Base-by-base conservation (phyloP, 805 yeast genomes). In the Hanseniaspora meyeri region DNA sequence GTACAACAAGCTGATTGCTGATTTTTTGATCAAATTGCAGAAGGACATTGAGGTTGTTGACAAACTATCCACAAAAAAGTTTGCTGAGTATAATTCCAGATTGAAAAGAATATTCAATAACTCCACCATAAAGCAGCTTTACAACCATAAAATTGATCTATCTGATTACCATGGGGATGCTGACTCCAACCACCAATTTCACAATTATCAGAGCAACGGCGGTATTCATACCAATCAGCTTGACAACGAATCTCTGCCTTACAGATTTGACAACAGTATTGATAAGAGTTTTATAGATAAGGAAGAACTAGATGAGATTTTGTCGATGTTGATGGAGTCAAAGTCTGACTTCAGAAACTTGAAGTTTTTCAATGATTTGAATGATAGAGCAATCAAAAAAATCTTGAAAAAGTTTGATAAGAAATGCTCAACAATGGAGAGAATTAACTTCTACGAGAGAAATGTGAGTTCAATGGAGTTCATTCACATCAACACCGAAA, bases 341-440 rank as follows among this genome's bases (percentile, higher is more conserved):
- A 76, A 95, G 49, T 76, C 84, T 17, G 80, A 81, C 58, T 79
- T 85, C 59, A 76, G 96, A 57, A 89, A 89, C 68, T 74, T 90
- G 65, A 89, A 87, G 67, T 91, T 97, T 96, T 90, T 79, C 67
- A 95, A 95, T 27, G 97, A 91, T 65, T 78, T 90, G 63, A 90
- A 90, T 72, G 87, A 85, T 65, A 81, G 95, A 59, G 97, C 96
- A 0, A 86, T 89, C 62, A 78, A 82, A 55, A 90, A 90, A 71
- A 91, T 91, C 60, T 73, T 91, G 65, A 90, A 90, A 71, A 90
- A 90, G 65, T 74, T 90, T 62, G 97, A 91, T 68, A 91, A 91
- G 72, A 88, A 88, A 67, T 73, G 78, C 31, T 85, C 85, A 7
- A 78, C 85, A 0, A 67, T 46, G 49, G 57, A 53, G 38, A 53